A percentile compares a stretch with the other conserved stretches of the same genome.
phyloP scores from a whole-genome alignment of 306 rosid species.

The Medicago arabica region DNA sequence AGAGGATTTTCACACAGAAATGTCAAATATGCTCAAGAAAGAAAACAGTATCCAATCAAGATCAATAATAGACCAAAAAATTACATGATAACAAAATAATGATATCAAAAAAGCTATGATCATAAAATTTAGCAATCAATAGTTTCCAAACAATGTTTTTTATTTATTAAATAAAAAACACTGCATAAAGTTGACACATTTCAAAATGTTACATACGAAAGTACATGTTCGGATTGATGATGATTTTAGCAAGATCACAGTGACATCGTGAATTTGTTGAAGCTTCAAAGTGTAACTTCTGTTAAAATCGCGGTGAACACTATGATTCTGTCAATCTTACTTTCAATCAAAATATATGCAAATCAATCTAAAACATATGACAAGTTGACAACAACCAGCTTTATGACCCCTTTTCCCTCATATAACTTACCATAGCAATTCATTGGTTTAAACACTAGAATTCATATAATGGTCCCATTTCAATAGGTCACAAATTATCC shows the following conservation, averaged over 20 bases:
- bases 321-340: too few relatives aligned
- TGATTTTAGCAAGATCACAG: too few relatives aligned
- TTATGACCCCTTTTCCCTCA: not conserved
- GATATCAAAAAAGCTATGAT: conserved; percentile 38
- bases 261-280: too few relatives aligned
- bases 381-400: conserved; percentile 25
- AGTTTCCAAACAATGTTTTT: conserved; percentile 7
- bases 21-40: conserved; percentile 41
- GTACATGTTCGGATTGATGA: too few relatives aligned
- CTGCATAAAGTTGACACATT: conserved; percentile 14
- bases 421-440: not conserved
- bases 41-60: conserved; percentile 26
- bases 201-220: conserved; percentile 8
- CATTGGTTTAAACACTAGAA: conserved; percentile 13
- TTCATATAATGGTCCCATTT: conserved; percentile 35
- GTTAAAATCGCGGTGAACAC: too few relatives aligned
- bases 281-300: too few relatives aligned
- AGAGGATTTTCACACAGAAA: conserved; percentile 29
- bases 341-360: too few relatives aligned
- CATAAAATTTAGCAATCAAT: conserved; percentile 31
- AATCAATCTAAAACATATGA: too few relatives aligned
- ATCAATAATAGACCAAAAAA: conserved; percentile 28
- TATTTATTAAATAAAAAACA: not conserved
- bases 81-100: conserved; percentile 4
- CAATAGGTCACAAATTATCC: conserved; percentile 24